Conservation (phyloP, 345 rosid genomes). For the Rhodomyrtus tomentosa region DNA sequence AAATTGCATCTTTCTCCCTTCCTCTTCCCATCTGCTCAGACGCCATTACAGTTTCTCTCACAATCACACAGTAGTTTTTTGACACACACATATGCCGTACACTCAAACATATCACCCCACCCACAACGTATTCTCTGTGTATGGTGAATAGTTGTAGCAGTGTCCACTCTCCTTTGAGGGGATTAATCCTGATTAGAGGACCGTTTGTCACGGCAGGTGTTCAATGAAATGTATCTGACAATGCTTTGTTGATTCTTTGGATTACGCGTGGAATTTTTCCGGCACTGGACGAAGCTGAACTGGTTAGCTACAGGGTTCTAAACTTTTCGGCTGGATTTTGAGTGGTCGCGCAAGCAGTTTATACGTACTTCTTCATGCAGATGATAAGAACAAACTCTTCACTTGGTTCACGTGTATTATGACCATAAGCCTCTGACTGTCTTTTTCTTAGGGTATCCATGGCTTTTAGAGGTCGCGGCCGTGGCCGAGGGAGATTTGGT, state of each 20-base stretch:
- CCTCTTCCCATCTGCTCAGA: too few relatives aligned
- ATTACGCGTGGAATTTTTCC: not conserved
- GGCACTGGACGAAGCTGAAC: not conserved
- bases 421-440: not conserved
- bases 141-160: not conserved
- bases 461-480: conserved; percentile 43
- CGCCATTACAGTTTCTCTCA: not conserved
- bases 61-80: not conserved
- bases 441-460: conserved; percentile 5
- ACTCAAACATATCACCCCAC: too few relatives aligned
- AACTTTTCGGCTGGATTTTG: not conserved
- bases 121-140: not conserved
- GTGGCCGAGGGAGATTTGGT: conserved; percentile 31
- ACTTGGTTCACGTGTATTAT: not conserved
- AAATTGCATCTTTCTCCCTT: not conserved
- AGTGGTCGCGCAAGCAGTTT: not conserved
- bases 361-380: not conserved
- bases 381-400: not conserved
- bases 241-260: not conserved
- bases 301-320: not conserved
- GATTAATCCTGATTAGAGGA: not conserved
- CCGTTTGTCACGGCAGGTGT: not conserved
- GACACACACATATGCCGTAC: not conserved
- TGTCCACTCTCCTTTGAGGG: not conserved
- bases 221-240: not conserved